These are phyloP conservation scores for Yamadazyma scolyti DNA, from an alignment of 805 yeast genomes.

Conservation along the genomic window DNA sequence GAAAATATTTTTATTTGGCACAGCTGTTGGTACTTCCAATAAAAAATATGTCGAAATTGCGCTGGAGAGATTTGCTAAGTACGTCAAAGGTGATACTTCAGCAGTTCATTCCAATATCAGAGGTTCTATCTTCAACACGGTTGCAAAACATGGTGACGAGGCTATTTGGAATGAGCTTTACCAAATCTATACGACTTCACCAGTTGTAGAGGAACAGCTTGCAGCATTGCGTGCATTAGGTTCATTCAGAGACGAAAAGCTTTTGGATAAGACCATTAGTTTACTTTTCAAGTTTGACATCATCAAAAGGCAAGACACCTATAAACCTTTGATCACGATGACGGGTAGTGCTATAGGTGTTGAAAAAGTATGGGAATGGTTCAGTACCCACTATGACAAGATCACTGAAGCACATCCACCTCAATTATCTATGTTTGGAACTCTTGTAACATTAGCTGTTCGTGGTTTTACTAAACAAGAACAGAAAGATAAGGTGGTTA, in stretches of 20 bases:
- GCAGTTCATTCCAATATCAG: slow-evolving; percentile 76
- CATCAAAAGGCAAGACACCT: slow-evolving; percentile 66
- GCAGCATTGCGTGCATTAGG: slow-evolving; percentile 72
- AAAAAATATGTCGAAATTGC: slow-evolving; percentile 37
- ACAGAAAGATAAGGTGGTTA: slow-evolving; percentile 47
- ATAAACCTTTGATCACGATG: slow-evolving; percentile 74
- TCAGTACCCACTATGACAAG: slow-evolving; percentile 67
- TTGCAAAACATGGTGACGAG: slow-evolving; percentile 60
- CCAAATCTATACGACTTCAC: slow-evolving; percentile 57
- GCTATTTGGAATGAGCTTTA: slow-evolving; percentile 61
- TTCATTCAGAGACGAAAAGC: slow-evolving; percentile 47
- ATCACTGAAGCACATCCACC: slow-evolving; percentile 71
- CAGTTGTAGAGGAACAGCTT: slow-evolving; percentile 61
- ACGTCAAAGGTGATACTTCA: slow-evolving; percentile 56
- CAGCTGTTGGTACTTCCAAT: slow-evolving; percentile 54
- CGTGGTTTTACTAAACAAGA: slow-evolving; percentile 57
- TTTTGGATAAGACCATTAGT: slow-evolving; percentile 54
- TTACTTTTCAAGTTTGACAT: slow-evolving; percentile 54
- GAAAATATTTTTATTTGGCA: slow-evolving; percentile 58
- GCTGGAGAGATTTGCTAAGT: slow-evolving; percentile 46
- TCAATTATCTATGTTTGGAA: slow-evolving; percentile 72
- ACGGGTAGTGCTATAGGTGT: slow-evolving; percentile 62
- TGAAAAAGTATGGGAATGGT: slow-evolving; percentile 71
- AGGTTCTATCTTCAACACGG: slow-evolving; percentile 60
- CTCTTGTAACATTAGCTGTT: slow-evolving; percentile 62